These are phyloP conservation scores for Coccomyxa sp. DNA, from an alignment of 139 green algal genomes.

Conservation along the genomic window DNA sequence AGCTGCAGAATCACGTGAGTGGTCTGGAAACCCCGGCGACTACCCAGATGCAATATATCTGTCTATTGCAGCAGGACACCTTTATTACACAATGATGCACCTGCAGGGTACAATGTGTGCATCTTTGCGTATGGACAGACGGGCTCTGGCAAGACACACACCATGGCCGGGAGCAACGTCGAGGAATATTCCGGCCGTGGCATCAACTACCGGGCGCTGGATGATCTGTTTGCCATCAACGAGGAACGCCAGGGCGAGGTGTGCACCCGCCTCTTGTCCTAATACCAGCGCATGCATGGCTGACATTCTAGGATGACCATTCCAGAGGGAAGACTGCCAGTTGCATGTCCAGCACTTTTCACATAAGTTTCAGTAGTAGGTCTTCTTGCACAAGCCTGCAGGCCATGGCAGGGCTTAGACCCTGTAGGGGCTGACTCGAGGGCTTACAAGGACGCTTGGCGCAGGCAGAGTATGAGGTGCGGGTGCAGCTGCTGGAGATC, in stretches of 20 bases:
- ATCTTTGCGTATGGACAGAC: constrained; percentile 87
- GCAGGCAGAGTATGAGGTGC: constrained; percentile 69
- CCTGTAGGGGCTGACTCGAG: not conserved
- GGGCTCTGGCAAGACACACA: constrained; percentile 82
- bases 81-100: too few relatives aligned
- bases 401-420: not conserved
- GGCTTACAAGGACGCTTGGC: not conserved
- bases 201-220: constrained; percentile 88
- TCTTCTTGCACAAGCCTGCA: not conserved
- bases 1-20: too few relatives aligned
- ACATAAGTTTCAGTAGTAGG: too few relatives aligned
- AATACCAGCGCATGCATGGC: too few relatives aligned
- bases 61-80: too few relatives aligned
- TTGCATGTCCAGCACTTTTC: too few relatives aligned
- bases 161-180: constrained; percentile 72
- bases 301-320: too few relatives aligned
- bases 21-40: too few relatives aligned
- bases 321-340: too few relatives aligned
- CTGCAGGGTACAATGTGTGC: constrained; percentile 89
- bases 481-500: constrained; percentile 92
- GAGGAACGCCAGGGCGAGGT: constrained; percentile 59
- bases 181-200: constrained; percentile 53
- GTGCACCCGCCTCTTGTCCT: too few relatives aligned
- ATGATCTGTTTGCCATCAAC: constrained; percentile 82
- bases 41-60: too few relatives aligned